Evolutionary conservation across 1,139 yeast species (phyloP).

Genomic region (Scheffersomyces illinoinensis): DNA sequence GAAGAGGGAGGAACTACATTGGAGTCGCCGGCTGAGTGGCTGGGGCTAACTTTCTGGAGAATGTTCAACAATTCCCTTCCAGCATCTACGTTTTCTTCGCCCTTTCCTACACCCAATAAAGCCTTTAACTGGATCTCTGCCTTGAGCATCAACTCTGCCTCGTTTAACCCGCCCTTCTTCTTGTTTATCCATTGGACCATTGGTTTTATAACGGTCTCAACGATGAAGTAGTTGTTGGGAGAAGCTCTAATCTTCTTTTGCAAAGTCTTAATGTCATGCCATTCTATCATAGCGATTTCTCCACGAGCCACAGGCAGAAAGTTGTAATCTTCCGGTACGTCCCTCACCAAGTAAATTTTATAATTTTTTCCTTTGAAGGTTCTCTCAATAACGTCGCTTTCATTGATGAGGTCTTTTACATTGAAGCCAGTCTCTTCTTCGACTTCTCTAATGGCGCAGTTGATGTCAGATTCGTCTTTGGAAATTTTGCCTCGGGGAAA

Average conservation of each 20-base stretch:
- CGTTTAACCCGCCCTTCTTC: conserved; percentile 53
- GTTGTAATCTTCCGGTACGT: conserved; percentile 72
- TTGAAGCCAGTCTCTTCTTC: conserved; percentile 96
- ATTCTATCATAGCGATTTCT: conserved; percentile 66
- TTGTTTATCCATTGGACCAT: conserved; percentile 57
- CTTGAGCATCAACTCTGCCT: conserved; percentile 52
- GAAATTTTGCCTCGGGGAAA: conserved; percentile 97
- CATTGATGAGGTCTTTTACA: conserved; percentile 63
- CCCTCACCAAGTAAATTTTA: conserved; percentile 74
- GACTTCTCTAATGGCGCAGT: conserved; percentile 93
- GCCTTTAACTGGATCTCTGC: conserved; percentile 67
- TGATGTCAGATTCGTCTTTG: conserved; percentile 86
- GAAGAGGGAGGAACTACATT: conserved; percentile 3
- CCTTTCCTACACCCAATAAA: conserved; percentile 54
- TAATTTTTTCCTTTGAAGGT: conserved; percentile 83
- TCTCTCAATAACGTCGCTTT: conserved; percentile 76
- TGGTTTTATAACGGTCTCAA: conserved; percentile 63
- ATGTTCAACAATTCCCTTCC: conserved; percentile 74
- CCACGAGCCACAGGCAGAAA: conserved; percentile 84
- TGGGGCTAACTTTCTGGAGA: conserved; percentile 46
- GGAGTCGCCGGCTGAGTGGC: conserved; percentile 4
- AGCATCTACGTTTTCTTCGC: conserved; percentile 51
- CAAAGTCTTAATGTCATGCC: conserved; percentile 43
- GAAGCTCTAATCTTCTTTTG: conserved; percentile 39
- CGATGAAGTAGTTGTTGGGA: conserved; percentile 54